phyloP scores from a whole-genome alignment of 2,329 filamentous ascomycete genomes.

The Colletotrichum gigasporum region DNA sequence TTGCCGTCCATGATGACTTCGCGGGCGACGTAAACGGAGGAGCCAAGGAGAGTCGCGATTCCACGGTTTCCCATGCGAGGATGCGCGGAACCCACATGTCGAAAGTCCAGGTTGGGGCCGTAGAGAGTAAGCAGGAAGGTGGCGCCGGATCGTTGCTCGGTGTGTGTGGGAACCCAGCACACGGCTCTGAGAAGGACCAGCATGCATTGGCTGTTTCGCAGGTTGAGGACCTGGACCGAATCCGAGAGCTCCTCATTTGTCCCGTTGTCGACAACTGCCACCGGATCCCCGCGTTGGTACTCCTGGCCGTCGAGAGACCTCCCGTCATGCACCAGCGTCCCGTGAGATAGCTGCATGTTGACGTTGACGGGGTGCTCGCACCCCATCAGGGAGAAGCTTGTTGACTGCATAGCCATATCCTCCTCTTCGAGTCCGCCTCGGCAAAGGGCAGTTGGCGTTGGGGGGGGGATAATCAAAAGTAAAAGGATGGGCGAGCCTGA shows the following conservation, averaged over 20 bases:
- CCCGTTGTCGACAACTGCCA: constrained; percentile 27
- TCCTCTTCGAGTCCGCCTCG: neutral
- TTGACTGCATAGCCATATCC: neutral
- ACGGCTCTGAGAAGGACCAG: constrained; percentile 19
- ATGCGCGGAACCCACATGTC: neutral
- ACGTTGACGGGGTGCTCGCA: neutral
- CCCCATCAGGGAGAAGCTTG: neutral
- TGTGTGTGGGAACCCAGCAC: constrained; percentile 32
- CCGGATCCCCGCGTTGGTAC: constrained; percentile 22
- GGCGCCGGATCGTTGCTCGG: constrained; percentile 27
- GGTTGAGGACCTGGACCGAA: constrained; percentile 26
- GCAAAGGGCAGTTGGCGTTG: neutral
- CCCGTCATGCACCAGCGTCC: constrained; percentile 25
- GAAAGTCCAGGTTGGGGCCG: constrained; percentile 21
- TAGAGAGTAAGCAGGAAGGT: constrained; percentile 28
- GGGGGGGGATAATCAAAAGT: neutral
- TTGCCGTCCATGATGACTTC: constrained; percentile 25
- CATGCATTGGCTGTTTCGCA: constrained; percentile 24
- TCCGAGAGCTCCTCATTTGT: constrained; percentile 10
- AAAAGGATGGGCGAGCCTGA: neutral
- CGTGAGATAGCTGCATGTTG: constrained; percentile 29
- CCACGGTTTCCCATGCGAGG: constrained; percentile 21
- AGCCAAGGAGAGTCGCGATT: constrained; percentile 25
- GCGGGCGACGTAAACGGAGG: constrained; percentile 20
- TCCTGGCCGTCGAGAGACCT: constrained; percentile 24